Evolutionary conservation across 2,329 filamentous ascomycete species (phyloP), one percentile per base, ranked within the genome.

Genomic region (Aureobasidium zeae): DNA sequence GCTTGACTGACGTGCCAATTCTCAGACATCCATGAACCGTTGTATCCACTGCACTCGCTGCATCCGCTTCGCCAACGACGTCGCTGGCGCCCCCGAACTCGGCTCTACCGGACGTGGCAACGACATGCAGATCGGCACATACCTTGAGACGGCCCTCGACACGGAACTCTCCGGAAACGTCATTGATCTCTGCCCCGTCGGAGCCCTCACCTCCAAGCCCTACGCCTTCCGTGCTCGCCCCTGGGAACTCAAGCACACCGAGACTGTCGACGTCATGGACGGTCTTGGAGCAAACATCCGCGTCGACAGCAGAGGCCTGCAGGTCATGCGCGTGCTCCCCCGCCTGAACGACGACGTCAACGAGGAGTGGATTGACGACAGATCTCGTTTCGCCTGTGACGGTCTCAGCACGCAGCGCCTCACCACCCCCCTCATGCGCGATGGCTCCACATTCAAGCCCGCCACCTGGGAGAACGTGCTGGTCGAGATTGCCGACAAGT

Each of bases 291-390:
- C 89, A 47, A 94, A 93, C 63, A 93, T 98, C 57, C 81, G 91
- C 32, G 81, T 96, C 32, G 91, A 98, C 67, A 83, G 87, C 46
- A 80, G 91, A 58, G 91, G 91, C 48, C 72, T 95, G 52, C 88
- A 96, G 68, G 89, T 98, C 39, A 94, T 98, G 88, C 82, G 91
- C 56, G 75, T 98, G 48, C 62, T 95, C 12, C 91, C 91, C 48
- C 79, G 91, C 56, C 74, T 98, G 49, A 98, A 98, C 63, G 91
- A 98, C 61, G 88, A 96, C 57, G 79, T 98, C 57, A 98, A 98
- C 65, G 91, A 98, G 70, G 91, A 98, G 67, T 98, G 91, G 91
- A 96, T 98, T 64, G 91, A 96, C 67, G 91, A 98, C 72, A 98
- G 96, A 75, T 81, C 86, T 29, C 80, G 91, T 52, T 98, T 96